Evolutionary conservation across 345 rosid genomes (phyloP), one percentile per base, ranked within the genome.

Genomic region (Excoecaria agallocha): DNA sequence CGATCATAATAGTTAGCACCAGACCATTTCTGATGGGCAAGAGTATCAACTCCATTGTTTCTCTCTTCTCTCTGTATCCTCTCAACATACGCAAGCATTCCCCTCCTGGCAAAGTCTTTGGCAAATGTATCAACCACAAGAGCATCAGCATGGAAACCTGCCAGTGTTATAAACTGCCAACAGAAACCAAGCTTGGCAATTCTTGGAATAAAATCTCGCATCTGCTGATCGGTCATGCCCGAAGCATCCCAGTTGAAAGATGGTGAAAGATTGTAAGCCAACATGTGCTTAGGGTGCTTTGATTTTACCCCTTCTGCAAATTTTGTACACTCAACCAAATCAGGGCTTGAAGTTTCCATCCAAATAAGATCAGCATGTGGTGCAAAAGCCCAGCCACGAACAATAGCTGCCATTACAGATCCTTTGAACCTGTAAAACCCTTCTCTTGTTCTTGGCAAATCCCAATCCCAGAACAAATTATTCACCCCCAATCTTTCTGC

Each of bases 161-260:
- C 98, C 9, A 96, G 84, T 1, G 98, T 96, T 75, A 93, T 96
- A 84, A 96, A 96, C 86, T 96, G 98, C 98, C 99, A 96, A 71
- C 93, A 89, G 69, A 75, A 96, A 0, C 99, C 99, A 19, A 96
- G 66, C 79, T 75, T 85, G 1, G 95, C 98, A 3, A 96, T 96
- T 80, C 79, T 77, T 0, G 98, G 99, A 50, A 93, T 96, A 82
- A 96, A 93, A 57, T 91, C 97, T 84, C 50, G 78, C 96, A 91
- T 96, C 72, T 91, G 93, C 58, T 82, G 80, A 69, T 96, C 93
- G 0, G 76, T 89, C 99, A 93, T 96, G 3, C 96, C 91, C 0
- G 98, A 96, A 4, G 97, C 97, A 25, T 96, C 99, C 98, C 97
- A 93, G 64, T 93, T 93, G 82, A 96, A 96, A 5, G 95, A 96